phyloP scores from a whole-genome alignment of 345 rosid genomes.

The Salix caprea region DNA sequence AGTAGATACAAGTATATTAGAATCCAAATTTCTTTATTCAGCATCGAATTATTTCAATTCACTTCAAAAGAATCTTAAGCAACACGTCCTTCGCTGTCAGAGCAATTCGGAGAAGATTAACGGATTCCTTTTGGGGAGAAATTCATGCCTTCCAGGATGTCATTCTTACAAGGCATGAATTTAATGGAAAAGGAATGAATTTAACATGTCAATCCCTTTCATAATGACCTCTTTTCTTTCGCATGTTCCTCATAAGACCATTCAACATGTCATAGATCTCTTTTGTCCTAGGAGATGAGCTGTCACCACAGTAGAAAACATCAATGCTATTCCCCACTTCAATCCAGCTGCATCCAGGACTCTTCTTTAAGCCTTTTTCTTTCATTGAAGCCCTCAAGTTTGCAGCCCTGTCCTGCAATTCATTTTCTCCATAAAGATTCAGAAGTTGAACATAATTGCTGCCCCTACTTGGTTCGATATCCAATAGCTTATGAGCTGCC shows the following conservation, averaged over 20 bases:
- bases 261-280: conserved; percentile 42
- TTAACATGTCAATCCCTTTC: not conserved
- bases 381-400: conserved; percentile 51
- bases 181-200: too few species aligned
- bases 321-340: conserved; percentile 39
- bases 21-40: too few species aligned
- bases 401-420: conserved; percentile 53
- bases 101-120: too few species aligned
- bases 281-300: conserved; percentile 35
- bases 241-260: conserved; percentile 39
- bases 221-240: conserved; percentile 20
- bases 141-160: too few species aligned
- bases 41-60: too few species aligned
- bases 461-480: conserved; percentile 51
- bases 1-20: too few species aligned
- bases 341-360: conserved; percentile 83
- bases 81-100: too few species aligned
- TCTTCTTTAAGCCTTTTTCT: conserved; percentile 62
- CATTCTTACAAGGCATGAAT: conserved; percentile 7
- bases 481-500: conserved; percentile 53
- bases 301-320: conserved; percentile 60
- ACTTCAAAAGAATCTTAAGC: too few species aligned
- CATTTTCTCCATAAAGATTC: conserved; percentile 65
- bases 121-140: too few species aligned
- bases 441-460: conserved; percentile 59